Percentiles rank a stretch among this genome's conserved stretches.
Conservation (phyloP, 257 asterid species). For the Echium plantagineum region DNA sequence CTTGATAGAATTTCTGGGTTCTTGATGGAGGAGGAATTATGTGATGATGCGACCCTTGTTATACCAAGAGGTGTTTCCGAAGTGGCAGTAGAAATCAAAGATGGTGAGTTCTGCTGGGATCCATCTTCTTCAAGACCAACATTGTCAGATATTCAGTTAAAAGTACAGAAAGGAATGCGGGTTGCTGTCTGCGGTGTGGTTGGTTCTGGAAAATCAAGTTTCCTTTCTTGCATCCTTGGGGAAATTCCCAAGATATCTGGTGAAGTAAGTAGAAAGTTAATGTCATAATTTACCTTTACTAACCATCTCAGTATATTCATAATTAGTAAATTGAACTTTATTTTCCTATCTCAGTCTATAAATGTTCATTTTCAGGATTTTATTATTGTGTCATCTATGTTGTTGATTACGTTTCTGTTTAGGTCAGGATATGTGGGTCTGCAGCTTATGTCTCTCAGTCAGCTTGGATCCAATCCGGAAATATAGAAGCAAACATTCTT, state of each 20-base stretch:
- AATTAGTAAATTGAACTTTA: too few relatives aligned
- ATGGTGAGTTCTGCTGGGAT: slow-evolving; percentile 57
- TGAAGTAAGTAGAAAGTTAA: slow-evolving; percentile 41
- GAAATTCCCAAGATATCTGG: slow-evolving; percentile 64
- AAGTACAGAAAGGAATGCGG: slow-evolving; percentile 55
- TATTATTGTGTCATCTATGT: slow-evolving; percentile 6
- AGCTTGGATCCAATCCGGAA: slow-evolving; percentile 98
- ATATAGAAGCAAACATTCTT: slow-evolving; percentile 82
- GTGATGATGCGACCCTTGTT: slow-evolving; percentile 40
- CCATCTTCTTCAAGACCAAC: slow-evolving; percentile 35
- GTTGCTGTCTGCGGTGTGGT: slow-evolving; percentile 72
- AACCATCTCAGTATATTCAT: neutral
- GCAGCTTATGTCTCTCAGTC: slow-evolving; percentile 94
- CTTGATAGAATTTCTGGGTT: slow-evolving; percentile 59
- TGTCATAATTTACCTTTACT: neutral
- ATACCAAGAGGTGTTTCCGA: slow-evolving; percentile 33
- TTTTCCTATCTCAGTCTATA: neutral
- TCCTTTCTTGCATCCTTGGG: slow-evolving; percentile 69
- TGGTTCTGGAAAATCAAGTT: slow-evolving; percentile 75
- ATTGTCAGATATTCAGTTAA: slow-evolving; percentile 37
- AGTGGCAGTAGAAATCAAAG: slow-evolving; percentile 47
- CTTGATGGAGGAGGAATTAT: slow-evolving; percentile 51
- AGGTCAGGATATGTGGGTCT: slow-evolving; percentile 84
- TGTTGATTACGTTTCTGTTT: slow-evolving; percentile 14
- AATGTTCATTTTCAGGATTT: slow-evolving; percentile 2